Conservation (phyloP, 176 grass and related monocot genomes). For the Urochloa ruziziensis region DNA sequence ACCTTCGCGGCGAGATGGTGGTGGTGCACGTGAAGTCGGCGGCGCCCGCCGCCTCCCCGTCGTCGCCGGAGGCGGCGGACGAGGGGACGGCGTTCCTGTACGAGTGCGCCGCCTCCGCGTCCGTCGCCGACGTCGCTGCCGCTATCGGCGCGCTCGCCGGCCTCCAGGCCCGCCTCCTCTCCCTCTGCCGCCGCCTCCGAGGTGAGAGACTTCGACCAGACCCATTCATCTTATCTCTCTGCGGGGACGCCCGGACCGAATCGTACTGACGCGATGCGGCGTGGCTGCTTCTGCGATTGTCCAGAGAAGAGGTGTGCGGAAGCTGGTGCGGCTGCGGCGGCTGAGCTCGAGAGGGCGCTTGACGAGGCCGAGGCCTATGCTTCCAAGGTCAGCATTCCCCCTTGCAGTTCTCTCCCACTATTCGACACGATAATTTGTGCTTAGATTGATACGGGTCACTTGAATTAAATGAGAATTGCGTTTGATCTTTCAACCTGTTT, state of each 20-base stretch:
- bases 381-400: conserved; percentile 41
- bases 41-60: not conserved
- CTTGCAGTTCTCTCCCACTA: not conserved
- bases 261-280: conserved; percentile 11
- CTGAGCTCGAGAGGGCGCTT: conserved; percentile 46
- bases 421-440: no score
- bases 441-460: not conserved
- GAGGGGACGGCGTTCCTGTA: conserved; percentile 43
- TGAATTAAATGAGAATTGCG: not conserved
- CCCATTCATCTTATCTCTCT: not conserved
- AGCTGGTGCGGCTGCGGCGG: not conserved
- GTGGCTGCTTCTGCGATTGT: not conserved
- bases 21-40: conserved; percentile 33
- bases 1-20: conserved; percentile 26
- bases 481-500: not conserved
- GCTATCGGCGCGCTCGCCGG: conserved; percentile 30
- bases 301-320: conserved; percentile 28
- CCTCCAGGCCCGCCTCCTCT: conserved; percentile 37
- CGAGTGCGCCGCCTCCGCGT: conserved; percentile 32
- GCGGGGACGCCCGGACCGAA: not conserved
- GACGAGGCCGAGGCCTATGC: conserved; percentile 54
- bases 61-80: not conserved
- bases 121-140: conserved; percentile 41
- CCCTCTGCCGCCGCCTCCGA: conserved; percentile 34
- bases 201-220: not conserved